phyloP scores from a whole-genome alignment of 139 green algal species.

The Micractinium sp. region DNA sequence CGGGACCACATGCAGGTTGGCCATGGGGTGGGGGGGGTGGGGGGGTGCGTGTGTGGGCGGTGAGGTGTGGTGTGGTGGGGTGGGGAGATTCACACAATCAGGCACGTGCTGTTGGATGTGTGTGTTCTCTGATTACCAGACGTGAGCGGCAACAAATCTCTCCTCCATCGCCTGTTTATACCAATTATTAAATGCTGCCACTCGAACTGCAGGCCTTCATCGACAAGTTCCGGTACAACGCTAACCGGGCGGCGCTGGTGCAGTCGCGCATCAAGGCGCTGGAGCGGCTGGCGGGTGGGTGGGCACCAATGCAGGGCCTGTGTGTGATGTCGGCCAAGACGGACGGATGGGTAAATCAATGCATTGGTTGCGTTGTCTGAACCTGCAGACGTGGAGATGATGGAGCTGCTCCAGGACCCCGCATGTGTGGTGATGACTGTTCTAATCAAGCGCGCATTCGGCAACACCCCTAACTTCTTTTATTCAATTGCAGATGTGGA shows the following conservation, averaged over 20 bases:
- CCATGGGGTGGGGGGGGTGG: not conserved
- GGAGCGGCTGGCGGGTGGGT: constrained; percentile 74
- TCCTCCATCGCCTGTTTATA: too few relatives aligned
- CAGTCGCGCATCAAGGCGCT: constrained; percentile 95
- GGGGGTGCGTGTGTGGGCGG: not conserved
- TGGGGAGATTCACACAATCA: too few relatives aligned
- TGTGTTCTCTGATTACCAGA: too few relatives aligned
- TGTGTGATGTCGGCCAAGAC: too few relatives aligned
- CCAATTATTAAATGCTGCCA: too few relatives aligned
- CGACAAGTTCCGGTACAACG: constrained; percentile 94
- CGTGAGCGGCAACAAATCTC: too few relatives aligned
- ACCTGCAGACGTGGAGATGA: constrained; percentile 58
- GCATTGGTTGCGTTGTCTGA: not conserved
- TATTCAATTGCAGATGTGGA: constrained; percentile 60
- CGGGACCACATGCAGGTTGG: constrained; percentile 80
- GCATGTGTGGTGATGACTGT: too few relatives aligned
- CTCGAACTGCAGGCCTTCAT: constrained; percentile 79
- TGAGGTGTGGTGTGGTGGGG: not conserved
- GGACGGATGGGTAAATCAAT: too few relatives aligned
- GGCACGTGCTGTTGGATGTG: not conserved
- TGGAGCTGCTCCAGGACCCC: constrained; percentile 72
- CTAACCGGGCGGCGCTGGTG: constrained; percentile 89
- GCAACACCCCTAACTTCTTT: too few relatives aligned
- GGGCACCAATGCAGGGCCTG: not conserved
- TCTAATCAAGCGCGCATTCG: too few relatives aligned